Evolutionary conservation across 495 filamentous ascomycete species (phyloP).

Genomic region (Pyrenopolyporus hunteri): DNA sequence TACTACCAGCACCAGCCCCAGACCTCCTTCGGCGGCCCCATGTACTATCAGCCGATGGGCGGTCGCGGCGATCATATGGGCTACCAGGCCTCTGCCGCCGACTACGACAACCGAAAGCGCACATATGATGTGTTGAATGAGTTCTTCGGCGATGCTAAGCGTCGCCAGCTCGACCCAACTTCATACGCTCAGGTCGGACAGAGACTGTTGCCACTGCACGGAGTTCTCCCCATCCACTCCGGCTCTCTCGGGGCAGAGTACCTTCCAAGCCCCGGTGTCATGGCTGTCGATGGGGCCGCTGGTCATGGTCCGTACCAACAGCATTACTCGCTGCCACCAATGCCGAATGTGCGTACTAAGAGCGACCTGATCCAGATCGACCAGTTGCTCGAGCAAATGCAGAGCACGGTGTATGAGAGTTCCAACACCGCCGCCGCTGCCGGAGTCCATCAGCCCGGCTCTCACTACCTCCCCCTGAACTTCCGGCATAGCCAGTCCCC

Average conservation of each 20-base stretch:
- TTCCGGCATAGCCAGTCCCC: constrained; percentile 80
- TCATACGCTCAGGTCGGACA: constrained; percentile 84
- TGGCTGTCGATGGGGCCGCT: constrained; percentile 59
- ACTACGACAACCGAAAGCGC: constrained; percentile 75
- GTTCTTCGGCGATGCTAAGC: constrained; percentile 91
- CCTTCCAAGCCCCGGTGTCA: constrained; percentile 54
- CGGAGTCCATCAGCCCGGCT: constrained; percentile 69
- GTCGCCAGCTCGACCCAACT: constrained; percentile 81
- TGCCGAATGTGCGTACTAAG: constrained; percentile 89
- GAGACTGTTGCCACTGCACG: constrained; percentile 75
- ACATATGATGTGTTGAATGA: constrained; percentile 88
- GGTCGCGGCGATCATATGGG: constrained; percentile 54
- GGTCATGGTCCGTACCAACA: constrained; percentile 62
- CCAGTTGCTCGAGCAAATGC: constrained; percentile 92
- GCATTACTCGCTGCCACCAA: constrained; percentile 79
- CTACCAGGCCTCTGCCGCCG: constrained; percentile 55
- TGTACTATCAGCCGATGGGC: constrained; percentile 72
- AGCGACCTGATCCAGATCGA: constrained; percentile 90
- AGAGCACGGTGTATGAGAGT: constrained; percentile 91
- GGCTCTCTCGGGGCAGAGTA: constrained; percentile 69
- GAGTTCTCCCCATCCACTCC: constrained; percentile 66
- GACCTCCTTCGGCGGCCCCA: constrained; percentile 58
- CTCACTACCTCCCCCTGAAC: constrained; percentile 53
- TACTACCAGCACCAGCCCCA: constrained; percentile 67
- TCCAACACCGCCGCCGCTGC: constrained; percentile 78